These are phyloP conservation scores for Baeospora myosura DNA, from an alignment of 1,284 basidiomycete species.

Conservation along the genomic window DNA sequence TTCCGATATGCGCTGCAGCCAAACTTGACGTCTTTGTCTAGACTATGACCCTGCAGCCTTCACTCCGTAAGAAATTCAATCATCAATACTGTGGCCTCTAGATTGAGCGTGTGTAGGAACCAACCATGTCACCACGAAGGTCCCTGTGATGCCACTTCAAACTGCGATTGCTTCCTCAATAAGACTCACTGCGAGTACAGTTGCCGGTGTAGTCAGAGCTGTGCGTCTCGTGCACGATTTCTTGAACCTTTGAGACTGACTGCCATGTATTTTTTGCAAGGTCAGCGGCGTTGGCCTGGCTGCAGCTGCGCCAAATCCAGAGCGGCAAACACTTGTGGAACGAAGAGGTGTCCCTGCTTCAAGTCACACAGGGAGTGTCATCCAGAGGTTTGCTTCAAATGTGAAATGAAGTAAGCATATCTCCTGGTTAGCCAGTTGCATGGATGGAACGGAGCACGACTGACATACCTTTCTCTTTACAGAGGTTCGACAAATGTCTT, in stretches of 20 bases:
- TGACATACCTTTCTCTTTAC: background rate
- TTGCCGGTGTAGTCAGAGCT: slow-evolving; percentile 30
- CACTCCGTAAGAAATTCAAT: slow-evolving; percentile 27
- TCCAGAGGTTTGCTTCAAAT: slow-evolving; percentile 26
- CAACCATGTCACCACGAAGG: slow-evolving; percentile 34
- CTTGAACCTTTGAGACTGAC: background rate
- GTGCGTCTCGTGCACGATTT: slow-evolving; percentile 22
- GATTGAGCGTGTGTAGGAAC: slow-evolving; percentile 17
- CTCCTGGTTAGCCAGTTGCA: background rate
- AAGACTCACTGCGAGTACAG: slow-evolving; percentile 30
- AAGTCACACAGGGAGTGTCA: slow-evolving; percentile 33
- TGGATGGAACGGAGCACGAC: background rate
- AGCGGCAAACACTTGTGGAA: slow-evolving; percentile 17
- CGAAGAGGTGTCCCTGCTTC: slow-evolving; percentile 29
- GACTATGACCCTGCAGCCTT: slow-evolving; percentile 25
- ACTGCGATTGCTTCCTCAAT: slow-evolving; percentile 29
- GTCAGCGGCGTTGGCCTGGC: slow-evolving; percentile 31
- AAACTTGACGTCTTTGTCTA: slow-evolving; percentile 4
- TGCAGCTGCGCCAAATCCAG: slow-evolving; percentile 28
- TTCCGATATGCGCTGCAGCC: background rate
- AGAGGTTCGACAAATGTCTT: background rate
- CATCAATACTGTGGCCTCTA: background rate
- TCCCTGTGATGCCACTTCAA: slow-evolving; percentile 22
- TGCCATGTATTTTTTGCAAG: slow-evolving; percentile 17
- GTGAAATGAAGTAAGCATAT: slow-evolving; percentile 26